phyloP scores from a whole-genome alignment of 495 filamentous ascomycete genomes.

The Wilcoxina mikolae region DNA sequence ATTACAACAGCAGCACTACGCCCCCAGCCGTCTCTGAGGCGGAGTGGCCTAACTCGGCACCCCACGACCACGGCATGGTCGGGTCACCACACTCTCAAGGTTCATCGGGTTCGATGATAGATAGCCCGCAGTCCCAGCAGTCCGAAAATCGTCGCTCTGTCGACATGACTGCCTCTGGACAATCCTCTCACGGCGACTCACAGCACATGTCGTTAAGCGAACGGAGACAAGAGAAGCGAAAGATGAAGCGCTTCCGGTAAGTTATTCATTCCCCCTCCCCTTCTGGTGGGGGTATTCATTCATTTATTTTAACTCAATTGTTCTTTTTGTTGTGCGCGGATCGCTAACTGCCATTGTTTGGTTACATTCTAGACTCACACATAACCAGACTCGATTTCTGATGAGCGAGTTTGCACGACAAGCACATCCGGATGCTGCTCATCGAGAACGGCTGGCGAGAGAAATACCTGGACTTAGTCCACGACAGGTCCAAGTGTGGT shows the following conservation, averaged over 20 bases:
- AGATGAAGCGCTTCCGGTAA: slow-evolving; percentile 92
- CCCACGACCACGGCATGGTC: slow-evolving; percentile 22
- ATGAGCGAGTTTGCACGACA: slow-evolving; percentile 97
- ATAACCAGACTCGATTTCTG: slow-evolving; percentile 89
- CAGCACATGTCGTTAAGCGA: slow-evolving; percentile 34
- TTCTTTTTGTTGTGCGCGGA: background rate
- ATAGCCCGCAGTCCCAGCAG: slow-evolving; percentile 25
- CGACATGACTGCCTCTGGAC: slow-evolving; percentile 18
- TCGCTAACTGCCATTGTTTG: background rate
- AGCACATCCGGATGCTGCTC: slow-evolving; percentile 85
- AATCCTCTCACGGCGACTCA: slow-evolving; percentile 21
- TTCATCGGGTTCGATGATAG: slow-evolving; percentile 26
- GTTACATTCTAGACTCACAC: slow-evolving; percentile 56
- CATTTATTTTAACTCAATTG: slow-evolving; percentile 6
- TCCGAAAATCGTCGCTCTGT: slow-evolving; percentile 25
- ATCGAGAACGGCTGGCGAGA: slow-evolving; percentile 73
- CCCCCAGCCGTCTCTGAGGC: slow-evolving; percentile 20
- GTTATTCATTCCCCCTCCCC: slow-evolving; percentile 21
- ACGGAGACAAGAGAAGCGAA: slow-evolving; percentile 64
- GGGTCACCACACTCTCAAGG: slow-evolving; percentile 24
- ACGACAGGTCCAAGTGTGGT: slow-evolving; percentile 96
- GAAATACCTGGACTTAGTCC: slow-evolving; percentile 90
- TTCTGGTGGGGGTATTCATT: slow-evolving; percentile 3
- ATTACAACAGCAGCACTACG: slow-evolving; percentile 14
- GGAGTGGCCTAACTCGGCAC: slow-evolving; percentile 24